Conservation (phyloP, 306 rosid genomes). For the Abrus precatorius region DNA sequence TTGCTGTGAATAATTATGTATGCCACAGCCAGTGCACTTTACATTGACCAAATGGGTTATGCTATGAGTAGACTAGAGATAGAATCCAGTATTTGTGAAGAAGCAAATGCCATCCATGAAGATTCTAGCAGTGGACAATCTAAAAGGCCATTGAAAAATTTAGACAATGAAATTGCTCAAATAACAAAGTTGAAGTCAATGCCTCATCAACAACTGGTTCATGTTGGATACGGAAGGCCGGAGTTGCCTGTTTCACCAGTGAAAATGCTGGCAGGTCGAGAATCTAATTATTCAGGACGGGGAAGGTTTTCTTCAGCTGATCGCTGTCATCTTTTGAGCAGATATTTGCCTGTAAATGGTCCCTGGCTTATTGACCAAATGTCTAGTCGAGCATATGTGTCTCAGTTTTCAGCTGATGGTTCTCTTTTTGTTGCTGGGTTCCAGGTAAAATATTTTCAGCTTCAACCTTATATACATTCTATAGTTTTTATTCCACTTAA, state of each 20-base stretch:
- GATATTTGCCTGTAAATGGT: constrained; percentile 93
- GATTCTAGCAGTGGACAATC: constrained; percentile 53
- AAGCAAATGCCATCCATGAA: constrained; percentile 49
- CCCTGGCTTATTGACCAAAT: constrained; percentile 82
- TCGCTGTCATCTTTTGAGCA: constrained; percentile 85
- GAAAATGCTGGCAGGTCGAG: constrained; percentile 94
- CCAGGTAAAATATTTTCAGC: constrained; percentile 66
- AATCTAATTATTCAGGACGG: constrained; percentile 78
- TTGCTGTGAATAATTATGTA: constrained; percentile 59
- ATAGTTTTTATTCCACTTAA: constrained; percentile 31
- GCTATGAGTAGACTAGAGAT: constrained; percentile 80
- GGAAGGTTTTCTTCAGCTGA: constrained; percentile 94
- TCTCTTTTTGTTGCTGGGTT: constrained; percentile 88
- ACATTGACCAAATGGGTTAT: constrained; percentile 77
- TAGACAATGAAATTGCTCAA: constrained; percentile 85
- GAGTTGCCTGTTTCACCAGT: constrained; percentile 77
- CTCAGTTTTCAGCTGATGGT: constrained; percentile 95
- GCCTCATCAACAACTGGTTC: constrained; percentile 66
- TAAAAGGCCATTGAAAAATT: constrained; percentile 44
- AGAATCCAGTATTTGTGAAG: constrained; percentile 62
- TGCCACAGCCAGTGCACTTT: constrained; percentile 50
- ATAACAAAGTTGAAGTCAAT: constrained; percentile 75
- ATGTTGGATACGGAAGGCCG: constrained; percentile 63
- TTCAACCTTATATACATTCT: constrained; percentile 13
- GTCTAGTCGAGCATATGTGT: constrained; percentile 84